These are phyloP conservation scores for Parachaetomium inaequale DNA, from an alignment of 495 filamentous ascomycete genomes.

Conservation along the genomic window DNA sequence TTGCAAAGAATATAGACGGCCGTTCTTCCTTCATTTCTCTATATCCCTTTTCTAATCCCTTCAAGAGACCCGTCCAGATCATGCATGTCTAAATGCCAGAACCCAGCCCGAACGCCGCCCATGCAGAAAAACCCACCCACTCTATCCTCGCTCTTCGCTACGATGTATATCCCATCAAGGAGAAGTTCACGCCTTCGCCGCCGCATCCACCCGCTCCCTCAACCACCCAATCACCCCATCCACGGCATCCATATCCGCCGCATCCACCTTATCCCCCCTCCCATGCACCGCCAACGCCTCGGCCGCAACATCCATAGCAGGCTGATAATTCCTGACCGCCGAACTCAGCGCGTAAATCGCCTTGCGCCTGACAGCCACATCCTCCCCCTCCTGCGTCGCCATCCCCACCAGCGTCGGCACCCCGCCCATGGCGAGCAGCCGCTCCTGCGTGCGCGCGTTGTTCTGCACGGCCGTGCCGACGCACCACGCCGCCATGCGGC, in stretches of 20 bases:
- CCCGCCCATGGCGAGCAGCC: conserved; percentile 65
- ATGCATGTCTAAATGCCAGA: neutral
- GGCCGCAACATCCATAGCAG: conserved; percentile 62
- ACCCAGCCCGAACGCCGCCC: conserved; percentile 34
- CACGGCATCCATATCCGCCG: conserved; percentile 78
- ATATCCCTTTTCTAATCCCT: conserved; percentile 7
- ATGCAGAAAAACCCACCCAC: conserved; percentile 26
- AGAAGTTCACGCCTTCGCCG: conserved; percentile 5
- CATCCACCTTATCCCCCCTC: conserved; percentile 53
- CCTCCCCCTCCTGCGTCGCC: conserved; percentile 54
- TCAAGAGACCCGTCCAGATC: neutral
- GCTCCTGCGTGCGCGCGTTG: conserved; percentile 78
- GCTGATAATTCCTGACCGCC: conserved; percentile 80
- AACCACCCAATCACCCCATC: conserved; percentile 68
- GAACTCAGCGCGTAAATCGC: conserved; percentile 82
- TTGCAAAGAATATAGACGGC: neutral
- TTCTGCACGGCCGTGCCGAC: conserved; percentile 94
- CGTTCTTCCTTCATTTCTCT: neutral
- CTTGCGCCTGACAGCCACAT: conserved; percentile 69
- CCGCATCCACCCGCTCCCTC: conserved; percentile 46
- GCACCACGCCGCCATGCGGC: conserved; percentile 86
- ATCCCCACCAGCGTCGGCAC: conserved; percentile 65
- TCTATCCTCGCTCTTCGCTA: neutral
- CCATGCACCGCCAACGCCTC: conserved; percentile 56
- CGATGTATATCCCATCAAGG: neutral